Conservation (phyloP, 345 rosid species). For the Physaria fendleri region DNA sequence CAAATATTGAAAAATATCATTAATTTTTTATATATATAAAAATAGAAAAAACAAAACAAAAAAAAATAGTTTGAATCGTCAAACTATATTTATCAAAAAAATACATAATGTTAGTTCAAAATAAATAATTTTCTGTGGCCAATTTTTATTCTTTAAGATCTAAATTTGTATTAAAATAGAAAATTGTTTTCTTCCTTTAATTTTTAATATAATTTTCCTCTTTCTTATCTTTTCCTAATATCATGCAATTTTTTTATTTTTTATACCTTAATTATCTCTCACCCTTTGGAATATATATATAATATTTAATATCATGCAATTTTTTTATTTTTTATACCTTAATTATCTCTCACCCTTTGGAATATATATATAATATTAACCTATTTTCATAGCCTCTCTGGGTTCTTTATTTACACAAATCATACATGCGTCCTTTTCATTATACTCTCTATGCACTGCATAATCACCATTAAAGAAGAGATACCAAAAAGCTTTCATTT, state of each 20-base stretch:
- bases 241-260: constrained; percentile 31
- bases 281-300: constrained; percentile 32
- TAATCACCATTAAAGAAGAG: constrained; percentile 33
- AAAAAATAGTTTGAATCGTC: constrained; percentile 4
- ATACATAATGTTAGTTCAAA: background rate
- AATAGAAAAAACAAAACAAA: background rate
- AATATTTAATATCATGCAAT: no score
- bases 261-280: constrained; percentile 34
- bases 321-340: constrained; percentile 34
- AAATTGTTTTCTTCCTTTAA: constrained; percentile 14
- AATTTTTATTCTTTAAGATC: constrained; percentile 21
- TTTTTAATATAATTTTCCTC: background rate
- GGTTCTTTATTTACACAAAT: constrained; percentile 25
- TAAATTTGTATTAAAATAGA: constrained; percentile 24
- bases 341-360: constrained; percentile 36
- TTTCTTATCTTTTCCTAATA: constrained; percentile 18
- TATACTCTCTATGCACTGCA: constrained; percentile 17
- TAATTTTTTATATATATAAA: background rate
- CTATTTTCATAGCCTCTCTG: constrained; percentile 32
- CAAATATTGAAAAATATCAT: background rate
- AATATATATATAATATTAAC: constrained; percentile 24
- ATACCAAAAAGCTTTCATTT: constrained; percentile 23
- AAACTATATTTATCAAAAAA: constrained; percentile 18
- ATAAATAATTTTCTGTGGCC: constrained; percentile 14
- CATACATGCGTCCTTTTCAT: constrained; percentile 14